Conservation (phyloP, 495 filamentous ascomycete species). For the Neurospora discreta region DNA sequence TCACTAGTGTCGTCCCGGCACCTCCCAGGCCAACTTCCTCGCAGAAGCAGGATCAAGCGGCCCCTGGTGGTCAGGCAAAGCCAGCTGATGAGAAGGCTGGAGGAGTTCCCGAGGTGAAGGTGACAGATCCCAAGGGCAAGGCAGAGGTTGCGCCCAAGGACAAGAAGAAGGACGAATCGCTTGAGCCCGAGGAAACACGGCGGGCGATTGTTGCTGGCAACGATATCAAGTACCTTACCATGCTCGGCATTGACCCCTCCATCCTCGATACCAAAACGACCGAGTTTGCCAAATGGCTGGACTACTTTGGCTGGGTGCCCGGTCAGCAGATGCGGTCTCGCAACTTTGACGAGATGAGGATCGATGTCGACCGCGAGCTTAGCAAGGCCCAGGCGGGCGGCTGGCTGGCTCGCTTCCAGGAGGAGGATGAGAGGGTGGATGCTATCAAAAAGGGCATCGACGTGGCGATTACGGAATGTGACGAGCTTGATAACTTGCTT, state of each 20-base stretch:
- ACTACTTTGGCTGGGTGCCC: conserved; percentile 81
- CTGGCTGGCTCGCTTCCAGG: conserved; percentile 80
- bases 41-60: conserved; percentile 16
- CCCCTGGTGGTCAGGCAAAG: conserved; percentile 14
- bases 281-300: conserved; percentile 63
- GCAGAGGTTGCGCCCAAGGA: conserved; percentile 33
- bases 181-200: conserved; percentile 25
- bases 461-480: conserved; percentile 80
- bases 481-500: conserved; percentile 85
- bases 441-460: conserved; percentile 77
- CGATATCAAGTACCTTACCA: conserved; percentile 66
- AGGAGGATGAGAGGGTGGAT: conserved; percentile 79
- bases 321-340: conserved; percentile 57
- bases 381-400: conserved; percentile 83
- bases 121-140: conserved; percentile 26
- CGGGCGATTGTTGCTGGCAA: conserved; percentile 59
- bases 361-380: conserved; percentile 75
- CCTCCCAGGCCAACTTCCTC: conserved; percentile 39
- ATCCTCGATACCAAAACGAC: conserved; percentile 55
- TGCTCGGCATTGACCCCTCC: conserved; percentile 59
- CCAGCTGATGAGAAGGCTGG: conserved; percentile 19
- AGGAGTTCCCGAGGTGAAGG: conserved; percentile 39
- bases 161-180: conserved; percentile 24
- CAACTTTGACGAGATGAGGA: conserved; percentile 72
- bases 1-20: conserved; percentile 75